Percentiles rank a stretch among this genome's conserved stretches.
phyloP scores from a whole-genome alignment of 2,329 filamentous ascomycete genomes.

The Epichloe sibirici region DNA sequence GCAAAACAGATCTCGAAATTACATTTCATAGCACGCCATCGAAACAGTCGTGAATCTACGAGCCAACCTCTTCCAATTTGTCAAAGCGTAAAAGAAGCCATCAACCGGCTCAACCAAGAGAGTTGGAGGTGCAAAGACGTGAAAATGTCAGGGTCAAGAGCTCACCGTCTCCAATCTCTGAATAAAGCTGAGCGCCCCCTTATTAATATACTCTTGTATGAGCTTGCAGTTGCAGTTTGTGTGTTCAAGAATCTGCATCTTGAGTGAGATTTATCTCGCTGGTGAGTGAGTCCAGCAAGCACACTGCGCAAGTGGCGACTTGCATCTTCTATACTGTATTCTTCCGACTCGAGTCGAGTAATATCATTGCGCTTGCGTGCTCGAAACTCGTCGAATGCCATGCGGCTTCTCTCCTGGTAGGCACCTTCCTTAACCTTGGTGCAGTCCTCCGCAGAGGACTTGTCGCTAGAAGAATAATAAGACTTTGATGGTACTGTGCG shows the following conservation, averaged over 20 bases:
- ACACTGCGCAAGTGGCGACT: constrained; percentile 7
- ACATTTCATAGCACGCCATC: too few relatives aligned
- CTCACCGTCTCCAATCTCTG: background rate
- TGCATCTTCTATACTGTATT: constrained; percentile 9
- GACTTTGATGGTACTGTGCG: constrained; percentile 1
- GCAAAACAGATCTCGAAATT: too few relatives aligned
- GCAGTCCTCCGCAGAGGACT: background rate
- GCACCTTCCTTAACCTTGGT: background rate
- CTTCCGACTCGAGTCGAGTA: constrained; percentile 7
- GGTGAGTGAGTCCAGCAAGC: constrained; percentile 8
- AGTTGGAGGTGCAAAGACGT: too few relatives aligned
- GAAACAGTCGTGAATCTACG: too few relatives aligned
- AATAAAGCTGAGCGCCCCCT: constrained; percentile 10
- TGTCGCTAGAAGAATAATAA: background rate
- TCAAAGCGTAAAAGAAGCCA: too few relatives aligned
- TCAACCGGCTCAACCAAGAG: too few relatives aligned
- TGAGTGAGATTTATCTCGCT: constrained; percentile 11
- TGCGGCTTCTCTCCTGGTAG: constrained; percentile 11
- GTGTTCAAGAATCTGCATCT: constrained; percentile 13
- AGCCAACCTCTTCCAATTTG: too few relatives aligned
- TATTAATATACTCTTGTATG: constrained; percentile 13
- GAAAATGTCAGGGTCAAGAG: background rate
- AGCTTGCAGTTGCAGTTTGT: constrained; percentile 12
- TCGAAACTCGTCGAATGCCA: constrained; percentile 16
- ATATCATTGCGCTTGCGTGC: constrained; percentile 11